These are phyloP conservation scores for Candida sp. DNA, from an alignment of 1,139 yeast species.

Conservation along the genomic window DNA sequence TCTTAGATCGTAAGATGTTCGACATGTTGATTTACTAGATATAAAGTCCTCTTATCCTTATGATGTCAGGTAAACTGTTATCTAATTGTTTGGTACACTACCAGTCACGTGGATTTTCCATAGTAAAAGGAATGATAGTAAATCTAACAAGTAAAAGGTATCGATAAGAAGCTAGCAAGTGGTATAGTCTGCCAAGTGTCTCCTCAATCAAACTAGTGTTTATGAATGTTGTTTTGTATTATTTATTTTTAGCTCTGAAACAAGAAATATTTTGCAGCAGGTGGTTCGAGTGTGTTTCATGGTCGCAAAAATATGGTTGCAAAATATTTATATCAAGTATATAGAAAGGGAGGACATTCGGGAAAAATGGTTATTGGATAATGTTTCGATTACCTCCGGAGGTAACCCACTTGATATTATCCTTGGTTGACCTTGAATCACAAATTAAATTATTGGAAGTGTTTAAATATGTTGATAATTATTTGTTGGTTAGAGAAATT, in stretches of 20 bases:
- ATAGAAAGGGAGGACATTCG: background rate
- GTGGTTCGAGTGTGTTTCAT: background rate
- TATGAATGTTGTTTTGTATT: no score
- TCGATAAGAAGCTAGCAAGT: no score
- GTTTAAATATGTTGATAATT: background rate
- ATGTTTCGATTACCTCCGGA: background rate
- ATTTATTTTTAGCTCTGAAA: no score
- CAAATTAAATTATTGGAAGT: background rate
- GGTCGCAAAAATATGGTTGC: background rate
- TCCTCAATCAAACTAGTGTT: no score
- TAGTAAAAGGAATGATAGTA: no score
- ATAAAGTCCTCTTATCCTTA: no score
- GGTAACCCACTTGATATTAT: background rate
- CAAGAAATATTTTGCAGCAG: no score
- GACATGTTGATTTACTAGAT: background rate
- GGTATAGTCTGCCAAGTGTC: no score
- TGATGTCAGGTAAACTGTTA: background rate
- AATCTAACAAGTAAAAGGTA: no score
- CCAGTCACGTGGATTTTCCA: background rate
- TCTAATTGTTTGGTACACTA: background rate
- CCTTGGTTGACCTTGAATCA: background rate
- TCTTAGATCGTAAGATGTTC: constrained; percentile 55
- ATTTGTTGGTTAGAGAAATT: no score
- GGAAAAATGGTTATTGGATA: background rate
- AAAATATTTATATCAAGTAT: background rate